Conservation (phyloP, 1,139 yeast genomes). For the Waltiozyma sp. region DNA sequence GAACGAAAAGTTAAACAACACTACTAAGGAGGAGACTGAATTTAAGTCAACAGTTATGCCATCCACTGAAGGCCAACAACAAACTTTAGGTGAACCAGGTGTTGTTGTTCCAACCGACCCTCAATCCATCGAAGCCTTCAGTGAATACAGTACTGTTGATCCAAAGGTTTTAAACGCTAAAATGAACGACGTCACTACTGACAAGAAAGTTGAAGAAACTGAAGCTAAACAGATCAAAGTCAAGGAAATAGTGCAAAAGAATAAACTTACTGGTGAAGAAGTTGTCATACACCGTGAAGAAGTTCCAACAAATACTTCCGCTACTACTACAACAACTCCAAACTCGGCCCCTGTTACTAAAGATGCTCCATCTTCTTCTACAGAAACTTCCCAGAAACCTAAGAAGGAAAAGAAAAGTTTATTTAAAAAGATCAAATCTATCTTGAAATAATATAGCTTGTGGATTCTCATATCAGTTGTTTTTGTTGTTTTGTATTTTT, state of each 20-base stretch:
- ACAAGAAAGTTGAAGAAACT: conserved; percentile 5
- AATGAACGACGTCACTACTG: conserved; percentile 17
- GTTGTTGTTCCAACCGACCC: conserved; percentile 36
- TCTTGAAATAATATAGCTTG: too few relatives aligned
- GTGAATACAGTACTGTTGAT: conserved; percentile 8
- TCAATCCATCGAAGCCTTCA: conserved; percentile 27
- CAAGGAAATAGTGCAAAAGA: conserved; percentile 25
- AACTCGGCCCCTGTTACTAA: too few relatives aligned
- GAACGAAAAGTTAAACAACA: conserved; percentile 25
- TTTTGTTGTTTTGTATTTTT: too few relatives aligned
- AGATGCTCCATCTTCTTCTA: too few relatives aligned
- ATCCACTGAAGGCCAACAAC: conserved; percentile 40
- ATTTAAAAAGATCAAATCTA: too few relatives aligned
- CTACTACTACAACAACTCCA: too few relatives aligned
- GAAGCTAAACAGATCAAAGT: conserved; percentile 14
- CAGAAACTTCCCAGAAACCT: too few relatives aligned
- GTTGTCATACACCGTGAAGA: conserved; percentile 20
- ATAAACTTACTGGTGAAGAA: conserved; percentile 28
- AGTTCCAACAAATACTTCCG: background rate
- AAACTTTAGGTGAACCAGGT: conserved; percentile 49
- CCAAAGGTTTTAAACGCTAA: conserved; percentile 37
- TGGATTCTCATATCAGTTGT: too few relatives aligned
- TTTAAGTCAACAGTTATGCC: conserved; percentile 39
- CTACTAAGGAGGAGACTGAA: conserved; percentile 25
- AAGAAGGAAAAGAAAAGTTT: too few relatives aligned